phyloP scores from a whole-genome alignment of 257 asterid species.

The Jaltomata sinuosa region DNA sequence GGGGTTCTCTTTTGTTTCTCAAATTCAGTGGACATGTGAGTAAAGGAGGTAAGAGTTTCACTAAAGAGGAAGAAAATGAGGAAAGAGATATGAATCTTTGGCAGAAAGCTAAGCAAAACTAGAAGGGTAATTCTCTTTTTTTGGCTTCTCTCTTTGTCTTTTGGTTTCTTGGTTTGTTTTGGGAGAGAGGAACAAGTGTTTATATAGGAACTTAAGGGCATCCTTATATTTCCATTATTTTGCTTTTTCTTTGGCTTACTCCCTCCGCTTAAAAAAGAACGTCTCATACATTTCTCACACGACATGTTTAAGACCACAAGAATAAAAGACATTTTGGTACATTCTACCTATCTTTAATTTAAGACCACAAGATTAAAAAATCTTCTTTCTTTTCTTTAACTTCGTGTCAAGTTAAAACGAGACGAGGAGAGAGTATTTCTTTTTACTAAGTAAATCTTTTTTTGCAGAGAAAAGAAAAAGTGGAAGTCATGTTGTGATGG shows the following conservation, averaged over 20 bases:
- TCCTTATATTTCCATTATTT: neutral
- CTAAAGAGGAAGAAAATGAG: neutral
- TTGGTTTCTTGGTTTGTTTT: slow-evolving; percentile 12
- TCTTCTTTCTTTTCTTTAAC: no score
- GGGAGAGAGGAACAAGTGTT: slow-evolving; percentile 14
- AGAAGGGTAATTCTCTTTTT: slow-evolving; percentile 2
- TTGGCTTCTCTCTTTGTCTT: slow-evolving; percentile 1
- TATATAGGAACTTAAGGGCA: slow-evolving; percentile 28
- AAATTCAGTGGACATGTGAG: slow-evolving; percentile 30
- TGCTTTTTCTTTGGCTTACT: neutral
- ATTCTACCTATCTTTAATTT: no score
- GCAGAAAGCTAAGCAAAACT: neutral
- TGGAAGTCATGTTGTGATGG: slow-evolving; percentile 35
- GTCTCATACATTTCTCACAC: no score
- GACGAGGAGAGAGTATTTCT: no score
- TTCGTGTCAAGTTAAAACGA: no score
- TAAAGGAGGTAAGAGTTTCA: neutral
- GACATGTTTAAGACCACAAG: no score
- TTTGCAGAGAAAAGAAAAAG: neutral
- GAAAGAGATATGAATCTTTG: neutral
- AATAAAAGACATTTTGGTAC: no score
- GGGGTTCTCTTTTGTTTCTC: slow-evolving; percentile 5
- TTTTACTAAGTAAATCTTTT: neutral
- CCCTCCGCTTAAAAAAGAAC: no score
- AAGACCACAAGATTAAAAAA: no score